A percentile compares a stretch with the other conserved stretches of the same genome.
Conservation (phyloP, 441 rosid species). For the Euphorbia corollata region DNA sequence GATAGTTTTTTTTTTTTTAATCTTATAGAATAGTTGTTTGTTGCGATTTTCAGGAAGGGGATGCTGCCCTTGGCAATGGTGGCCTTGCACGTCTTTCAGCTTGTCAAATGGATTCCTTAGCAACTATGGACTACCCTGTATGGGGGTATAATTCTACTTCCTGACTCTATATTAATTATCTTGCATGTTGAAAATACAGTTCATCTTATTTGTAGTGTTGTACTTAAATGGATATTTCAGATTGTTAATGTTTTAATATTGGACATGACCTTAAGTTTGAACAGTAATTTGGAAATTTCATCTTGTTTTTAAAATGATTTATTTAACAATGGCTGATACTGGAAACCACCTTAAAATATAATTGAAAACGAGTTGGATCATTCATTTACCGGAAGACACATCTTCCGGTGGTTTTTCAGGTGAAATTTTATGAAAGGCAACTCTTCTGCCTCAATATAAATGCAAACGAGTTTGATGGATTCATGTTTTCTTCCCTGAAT, state of each 20-base stretch:
- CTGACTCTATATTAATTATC: slow-evolving; percentile 4
- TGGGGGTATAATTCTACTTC: slow-evolving; percentile 24
- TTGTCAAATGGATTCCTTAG: slow-evolving; percentile 32
- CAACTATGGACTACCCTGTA: slow-evolving; percentile 30
- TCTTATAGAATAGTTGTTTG: slow-evolving; percentile 14
- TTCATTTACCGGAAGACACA: too few species aligned
- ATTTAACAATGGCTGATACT: slow-evolving; percentile 3
- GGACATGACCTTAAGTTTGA: not conserved
- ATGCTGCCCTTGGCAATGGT: slow-evolving; percentile 34
- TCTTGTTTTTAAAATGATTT: not conserved
- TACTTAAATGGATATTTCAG: not conserved
- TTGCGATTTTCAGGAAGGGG: slow-evolving; percentile 25
- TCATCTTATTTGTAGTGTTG: slow-evolving; percentile 4
- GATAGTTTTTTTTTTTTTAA: not conserved
- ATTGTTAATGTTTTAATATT: not conserved
- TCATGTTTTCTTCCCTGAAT: not conserved
- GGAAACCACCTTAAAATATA: too few species aligned
- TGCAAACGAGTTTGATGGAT: not conserved
- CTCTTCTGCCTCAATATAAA: too few species aligned
- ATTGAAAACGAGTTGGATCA: too few species aligned
- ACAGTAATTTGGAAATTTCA: not conserved
- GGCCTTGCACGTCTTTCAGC: slow-evolving; percentile 35
- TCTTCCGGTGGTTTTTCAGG: too few species aligned
- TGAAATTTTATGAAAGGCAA: too few species aligned
- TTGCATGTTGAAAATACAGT: not conserved